Conservation (phyloP, 352 stramenopile genomes). For the Phytopythium aichiense region DNA sequence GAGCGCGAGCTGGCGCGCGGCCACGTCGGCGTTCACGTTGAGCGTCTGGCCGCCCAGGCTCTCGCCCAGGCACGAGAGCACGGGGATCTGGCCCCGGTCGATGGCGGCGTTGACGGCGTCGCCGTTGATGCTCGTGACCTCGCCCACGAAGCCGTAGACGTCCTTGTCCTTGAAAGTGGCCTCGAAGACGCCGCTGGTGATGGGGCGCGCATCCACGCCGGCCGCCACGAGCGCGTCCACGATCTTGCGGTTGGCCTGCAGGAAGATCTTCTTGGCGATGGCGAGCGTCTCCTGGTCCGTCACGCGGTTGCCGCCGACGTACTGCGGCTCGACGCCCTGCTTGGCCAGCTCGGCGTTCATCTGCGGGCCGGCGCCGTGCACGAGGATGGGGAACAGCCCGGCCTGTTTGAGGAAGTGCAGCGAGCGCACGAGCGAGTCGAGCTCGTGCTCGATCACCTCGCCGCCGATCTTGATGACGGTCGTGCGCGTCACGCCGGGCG, state of each 20-base stretch:
- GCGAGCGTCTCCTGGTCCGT: slow-evolving; percentile 84
- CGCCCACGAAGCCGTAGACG: slow-evolving; percentile 84
- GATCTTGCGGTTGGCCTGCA: slow-evolving; percentile 79
- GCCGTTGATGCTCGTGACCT: slow-evolving; percentile 73
- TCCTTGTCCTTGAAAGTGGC: slow-evolving; percentile 76
- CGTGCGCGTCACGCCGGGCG: slow-evolving; percentile 60
- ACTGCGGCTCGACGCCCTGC: slow-evolving; percentile 81
- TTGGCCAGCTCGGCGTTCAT: slow-evolving; percentile 85
- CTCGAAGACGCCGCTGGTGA: slow-evolving; percentile 84
- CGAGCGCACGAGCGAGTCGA: slow-evolving; percentile 80
- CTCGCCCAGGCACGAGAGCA: slow-evolving; percentile 83
- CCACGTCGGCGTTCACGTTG: slow-evolving; percentile 89
- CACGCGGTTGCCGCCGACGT: slow-evolving; percentile 85
- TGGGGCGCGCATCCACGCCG: slow-evolving; percentile 64
- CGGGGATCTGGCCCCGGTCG: slow-evolving; percentile 66
- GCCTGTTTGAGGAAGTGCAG: slow-evolving; percentile 81
- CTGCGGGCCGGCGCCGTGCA: slow-evolving; percentile 86
- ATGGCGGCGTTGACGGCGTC: slow-evolving; percentile 70
- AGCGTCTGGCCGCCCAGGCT: slow-evolving; percentile 70
- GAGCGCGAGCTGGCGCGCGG: slow-evolving; percentile 72
- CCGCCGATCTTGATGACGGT: slow-evolving; percentile 90
- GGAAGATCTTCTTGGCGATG: slow-evolving; percentile 85
- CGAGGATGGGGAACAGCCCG: slow-evolving; percentile 81
- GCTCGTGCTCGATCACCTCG: slow-evolving; percentile 86
- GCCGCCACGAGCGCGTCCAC: slow-evolving; percentile 68